Conservation (phyloP, 495 filamentous ascomycete genomes). For the Tuber microsphaerosporum region DNA sequence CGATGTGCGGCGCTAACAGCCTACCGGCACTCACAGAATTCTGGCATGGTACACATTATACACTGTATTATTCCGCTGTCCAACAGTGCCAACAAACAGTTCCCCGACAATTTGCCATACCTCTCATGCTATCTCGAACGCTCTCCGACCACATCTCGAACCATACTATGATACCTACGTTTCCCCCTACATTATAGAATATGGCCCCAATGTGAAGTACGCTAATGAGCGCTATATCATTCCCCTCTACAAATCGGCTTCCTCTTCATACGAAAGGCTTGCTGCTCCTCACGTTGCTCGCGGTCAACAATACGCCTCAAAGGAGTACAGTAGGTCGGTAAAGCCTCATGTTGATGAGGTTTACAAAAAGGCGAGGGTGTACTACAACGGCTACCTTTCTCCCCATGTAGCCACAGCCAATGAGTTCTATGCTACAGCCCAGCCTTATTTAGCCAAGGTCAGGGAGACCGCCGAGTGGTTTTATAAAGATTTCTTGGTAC, state of each 20-base stretch:
- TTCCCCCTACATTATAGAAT: slow-evolving; percentile 71
- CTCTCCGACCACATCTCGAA: slow-evolving; percentile 64
- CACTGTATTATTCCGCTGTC: slow-evolving; percentile 76
- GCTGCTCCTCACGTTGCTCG: slow-evolving; percentile 69
- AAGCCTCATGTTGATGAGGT: slow-evolving; percentile 64
- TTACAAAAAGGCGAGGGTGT: slow-evolving; percentile 52
- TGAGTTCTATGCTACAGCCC: slow-evolving; percentile 42
- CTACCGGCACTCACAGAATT: slow-evolving; percentile 49
- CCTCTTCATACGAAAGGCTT: slow-evolving; percentile 55
- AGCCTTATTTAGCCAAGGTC: slow-evolving; percentile 66
- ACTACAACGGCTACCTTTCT: slow-evolving; percentile 62
- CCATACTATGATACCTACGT: slow-evolving; percentile 85
- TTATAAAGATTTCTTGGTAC: slow-evolving; percentile 65
- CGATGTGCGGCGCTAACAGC: slow-evolving; percentile 7
- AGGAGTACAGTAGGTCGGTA: slow-evolving; percentile 70
- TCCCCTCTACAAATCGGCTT: slow-evolving; percentile 24
- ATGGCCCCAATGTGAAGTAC: slow-evolving; percentile 57
- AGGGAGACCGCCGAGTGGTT: slow-evolving; percentile 55
- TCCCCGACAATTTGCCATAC: slow-evolving; percentile 79
- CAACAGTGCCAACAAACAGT: slow-evolving; percentile 56
- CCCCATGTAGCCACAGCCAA: slow-evolving; percentile 63
- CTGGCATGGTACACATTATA: slow-evolving; percentile 77
- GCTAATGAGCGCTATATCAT: slow-evolving; percentile 36
- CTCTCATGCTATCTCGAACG: slow-evolving; percentile 63
- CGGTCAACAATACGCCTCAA: slow-evolving; percentile 55